Base-by-base conservation (phyloP, 179 eudicot genomes). In the Nepenthes alata region DNA sequence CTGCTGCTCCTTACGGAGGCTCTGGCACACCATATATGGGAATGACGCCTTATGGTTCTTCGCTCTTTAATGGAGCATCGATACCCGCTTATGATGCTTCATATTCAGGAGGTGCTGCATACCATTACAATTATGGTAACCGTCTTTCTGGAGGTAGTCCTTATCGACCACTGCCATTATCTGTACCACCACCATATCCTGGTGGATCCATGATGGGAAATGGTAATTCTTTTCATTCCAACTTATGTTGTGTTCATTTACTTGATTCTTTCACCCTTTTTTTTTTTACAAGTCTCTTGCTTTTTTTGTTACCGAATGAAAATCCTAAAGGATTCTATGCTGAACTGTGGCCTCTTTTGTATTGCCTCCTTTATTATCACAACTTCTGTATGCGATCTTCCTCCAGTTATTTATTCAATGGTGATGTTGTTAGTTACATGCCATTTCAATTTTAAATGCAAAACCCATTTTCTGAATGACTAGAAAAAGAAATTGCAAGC, bases 81-180 rank as follows among this genome's bases (percentile, higher is more conserved):
- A 53, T 85, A 58, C 88, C 96, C 35, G 90, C 88, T 56, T 93
- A 86, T 67, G 95, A 89, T 47, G 83, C 77, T 64, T 96, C 91
- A 41, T 85, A 59, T 75, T 71, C 95, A 59, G 97, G 97, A 15
- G 91, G 90, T 53, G 86, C 98, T 25, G 76, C 85, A 14, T 89
- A 89, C 72, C 94, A 72, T 63, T 87, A 86, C 70, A 81, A 76
- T 64, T 89, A 83, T 61, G 85, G 87, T 8, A 67, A 66, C 55
- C 95, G 98, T 47, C 65, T 80, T 53, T 70, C 95, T 67, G 97
- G 91, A 55, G 96, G 93, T 56, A 93, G 93, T 78, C 97, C 98
- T 6, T 93, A 75, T 73, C 77, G 93, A 10, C 82, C 91, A 48
- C 57, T 89, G 67, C 96, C 81, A 78, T 35, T 86, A 16, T 74